phyloP scores from a whole-genome alignment of 192 early-diverging fungal species.

The Irineochytrium annulatum region DNA sequence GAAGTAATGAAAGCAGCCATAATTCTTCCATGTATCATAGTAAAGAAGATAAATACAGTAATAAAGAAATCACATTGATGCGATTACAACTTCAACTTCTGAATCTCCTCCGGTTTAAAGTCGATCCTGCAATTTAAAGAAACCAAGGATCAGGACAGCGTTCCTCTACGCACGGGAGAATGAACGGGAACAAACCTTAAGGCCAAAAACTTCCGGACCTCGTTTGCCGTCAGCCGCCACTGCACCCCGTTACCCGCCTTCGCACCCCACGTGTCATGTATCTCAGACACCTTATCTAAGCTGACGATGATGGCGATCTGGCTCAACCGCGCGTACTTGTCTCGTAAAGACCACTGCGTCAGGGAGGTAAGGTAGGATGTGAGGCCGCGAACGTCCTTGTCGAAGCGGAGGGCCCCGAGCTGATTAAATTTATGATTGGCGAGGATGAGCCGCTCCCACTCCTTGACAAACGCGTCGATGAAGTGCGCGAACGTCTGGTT shows the following conservation, averaged over 20 bases:
- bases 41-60: background rate
- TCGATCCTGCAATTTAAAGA: slow-evolving; percentile 43
- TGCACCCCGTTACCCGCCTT: slow-evolving; percentile 57
- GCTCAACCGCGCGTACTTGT: slow-evolving; percentile 73
- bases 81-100: slow-evolving; percentile 27
- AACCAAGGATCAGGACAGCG: background rate
- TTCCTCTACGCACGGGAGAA: background rate
- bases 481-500: slow-evolving; percentile 57
- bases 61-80: background rate
- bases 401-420: slow-evolving; percentile 88
- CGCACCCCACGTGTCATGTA: slow-evolving; percentile 67
- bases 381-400: slow-evolving; percentile 82
- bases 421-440: slow-evolving; percentile 81
- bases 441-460: slow-evolving; percentile 85
- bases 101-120: slow-evolving; percentile 57
- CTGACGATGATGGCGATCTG: slow-evolving; percentile 83
- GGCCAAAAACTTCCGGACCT: slow-evolving; percentile 62
- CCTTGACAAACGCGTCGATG: slow-evolving; percentile 66
- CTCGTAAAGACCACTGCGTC: slow-evolving; percentile 61
- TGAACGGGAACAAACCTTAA: slow-evolving; percentile 45
- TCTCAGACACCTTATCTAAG: slow-evolving; percentile 70
- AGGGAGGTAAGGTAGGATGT: slow-evolving; percentile 31
- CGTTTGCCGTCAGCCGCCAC: slow-evolving; percentile 67
- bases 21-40: slow-evolving; percentile 2
- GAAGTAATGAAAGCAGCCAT: too few species aligned